Conservation (phyloP, 108 stramenopile genomes). For the Mediolabrus comicus region DNA sequence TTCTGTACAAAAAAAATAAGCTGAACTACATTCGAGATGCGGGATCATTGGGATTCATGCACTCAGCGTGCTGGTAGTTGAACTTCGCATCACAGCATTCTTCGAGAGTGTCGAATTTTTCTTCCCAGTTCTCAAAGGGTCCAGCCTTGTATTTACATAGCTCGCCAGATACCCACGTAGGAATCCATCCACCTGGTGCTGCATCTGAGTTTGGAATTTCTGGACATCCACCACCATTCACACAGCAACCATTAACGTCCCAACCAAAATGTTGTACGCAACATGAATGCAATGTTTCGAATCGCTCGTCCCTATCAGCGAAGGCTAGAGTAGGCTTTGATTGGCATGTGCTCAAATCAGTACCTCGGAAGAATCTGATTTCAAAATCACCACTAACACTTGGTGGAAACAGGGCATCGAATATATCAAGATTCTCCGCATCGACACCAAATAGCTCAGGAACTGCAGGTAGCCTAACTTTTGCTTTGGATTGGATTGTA, state of each 20-base stretch:
- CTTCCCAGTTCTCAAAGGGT: conserved; percentile 27
- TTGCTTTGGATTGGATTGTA: conserved; percentile 1
- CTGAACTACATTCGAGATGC: too few species aligned
- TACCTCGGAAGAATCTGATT: conserved; percentile 18
- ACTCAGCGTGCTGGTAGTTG: too few species aligned
- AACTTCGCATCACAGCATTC: conserved; percentile 1
- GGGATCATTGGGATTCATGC: too few species aligned
- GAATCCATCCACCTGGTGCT: conserved; percentile 10
- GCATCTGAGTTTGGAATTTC: not conserved
- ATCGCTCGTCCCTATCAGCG: conserved; percentile 6
- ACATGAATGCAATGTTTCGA: conserved; percentile 30
- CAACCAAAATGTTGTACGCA: conserved; percentile 26
- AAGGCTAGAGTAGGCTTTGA: conserved; percentile 21
- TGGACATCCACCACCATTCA: conserved; percentile 30
- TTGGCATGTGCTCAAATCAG: conserved; percentile 26
- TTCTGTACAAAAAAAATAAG: too few species aligned
- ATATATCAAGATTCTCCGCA: not conserved
- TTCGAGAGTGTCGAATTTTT: not conserved
- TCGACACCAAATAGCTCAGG: conserved; percentile 24
- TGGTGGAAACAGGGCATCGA: conserved; percentile 28
- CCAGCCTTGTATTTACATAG: conserved; percentile 26
- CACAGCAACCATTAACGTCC: conserved; percentile 21
- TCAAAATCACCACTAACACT: conserved; percentile 29
- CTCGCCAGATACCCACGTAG: conserved; percentile 14
- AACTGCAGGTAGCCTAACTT: conserved; percentile 34